phyloP scores from a whole-genome alignment of 1,139 yeast species.

The Sugiyamaella grinbergsii region DNA sequence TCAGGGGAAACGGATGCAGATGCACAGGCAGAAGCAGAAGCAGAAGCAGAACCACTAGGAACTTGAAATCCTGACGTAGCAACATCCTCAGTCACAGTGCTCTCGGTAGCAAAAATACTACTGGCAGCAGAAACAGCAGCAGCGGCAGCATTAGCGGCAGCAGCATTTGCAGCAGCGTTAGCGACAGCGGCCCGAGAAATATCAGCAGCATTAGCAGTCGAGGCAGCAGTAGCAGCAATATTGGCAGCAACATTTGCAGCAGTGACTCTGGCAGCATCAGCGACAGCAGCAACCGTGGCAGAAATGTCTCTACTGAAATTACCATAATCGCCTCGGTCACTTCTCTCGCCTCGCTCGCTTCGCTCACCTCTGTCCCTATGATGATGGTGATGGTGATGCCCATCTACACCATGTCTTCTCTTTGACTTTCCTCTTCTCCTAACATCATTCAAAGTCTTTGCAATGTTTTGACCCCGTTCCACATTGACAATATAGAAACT shows the following conservation, averaged over 20 bases:
- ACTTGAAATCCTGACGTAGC: too few species aligned
- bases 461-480: neutral
- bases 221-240: conserved; percentile 8
- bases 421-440: conserved; percentile 2
- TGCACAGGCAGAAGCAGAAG: conserved; percentile 1
- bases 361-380: neutral
- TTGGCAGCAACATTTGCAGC: conserved; percentile 4
- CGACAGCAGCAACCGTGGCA: neutral
- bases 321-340: neutral
- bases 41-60: conserved; percentile 1
- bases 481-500: conserved; percentile 24
- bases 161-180: conserved; percentile 5
- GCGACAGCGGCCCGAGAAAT: neutral
- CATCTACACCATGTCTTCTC: neutral
- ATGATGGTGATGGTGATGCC: conserved; percentile 2
- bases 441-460: neutral
- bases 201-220: neutral
- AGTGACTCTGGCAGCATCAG: neutral
- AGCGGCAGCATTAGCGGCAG: neutral
- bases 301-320: conserved; percentile 1
- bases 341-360: neutral
- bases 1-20: neutral
- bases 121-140: neutral
- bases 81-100: too few species aligned
- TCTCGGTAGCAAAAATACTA: too few species aligned